Percentiles rank a stretch among this genome's conserved stretches.
Conservation (phyloP, 805 yeast genomes). For the Metschnikowia anglica region DNA sequence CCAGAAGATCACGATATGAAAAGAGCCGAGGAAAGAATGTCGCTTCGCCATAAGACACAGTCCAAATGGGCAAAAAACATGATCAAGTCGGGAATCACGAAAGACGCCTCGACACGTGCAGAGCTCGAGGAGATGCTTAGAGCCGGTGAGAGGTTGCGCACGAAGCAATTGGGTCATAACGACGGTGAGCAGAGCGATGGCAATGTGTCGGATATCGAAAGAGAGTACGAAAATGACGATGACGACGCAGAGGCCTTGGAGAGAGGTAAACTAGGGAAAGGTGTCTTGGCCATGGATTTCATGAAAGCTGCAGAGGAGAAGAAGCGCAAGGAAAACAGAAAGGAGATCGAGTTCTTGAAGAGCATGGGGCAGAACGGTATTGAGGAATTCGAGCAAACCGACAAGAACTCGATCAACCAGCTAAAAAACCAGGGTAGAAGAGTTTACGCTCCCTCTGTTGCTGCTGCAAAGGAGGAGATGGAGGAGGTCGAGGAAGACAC, state of each 20-base stretch:
- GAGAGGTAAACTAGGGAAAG: constrained; percentile 63
- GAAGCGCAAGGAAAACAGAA: constrained; percentile 56
- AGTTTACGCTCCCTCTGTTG: constrained; percentile 66
- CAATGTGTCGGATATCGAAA: constrained; percentile 47
- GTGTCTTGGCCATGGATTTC: constrained; percentile 91
- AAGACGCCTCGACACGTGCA: constrained; percentile 77
- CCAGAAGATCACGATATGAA: constrained; percentile 65
- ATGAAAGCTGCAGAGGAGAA: constrained; percentile 87
- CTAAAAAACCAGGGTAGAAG: constrained; percentile 75
- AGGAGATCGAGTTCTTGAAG: constrained; percentile 51
- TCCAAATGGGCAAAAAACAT: constrained; percentile 88
- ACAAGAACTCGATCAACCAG: constrained; percentile 46
- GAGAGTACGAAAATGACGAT: constrained; percentile 37
- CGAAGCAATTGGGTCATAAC: constrained; percentile 67
- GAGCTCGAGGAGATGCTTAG: constrained; percentile 94
- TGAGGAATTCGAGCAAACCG: constrained; percentile 39
- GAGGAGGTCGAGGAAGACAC: constrained; percentile 27
- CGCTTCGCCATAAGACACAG: constrained; percentile 82
- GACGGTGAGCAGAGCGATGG: constrained; percentile 57
- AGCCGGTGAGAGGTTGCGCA: constrained; percentile 74
- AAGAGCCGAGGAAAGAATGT: constrained; percentile 91
- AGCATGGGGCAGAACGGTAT: constrained; percentile 40
- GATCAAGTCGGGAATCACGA: constrained; percentile 86
- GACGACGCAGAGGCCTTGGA: constrained; percentile 37
- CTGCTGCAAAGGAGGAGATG: constrained; percentile 35